Evolutionary conservation across 306 rosid genomes (phyloP).

Genomic region (Acacia confusa): DNA sequence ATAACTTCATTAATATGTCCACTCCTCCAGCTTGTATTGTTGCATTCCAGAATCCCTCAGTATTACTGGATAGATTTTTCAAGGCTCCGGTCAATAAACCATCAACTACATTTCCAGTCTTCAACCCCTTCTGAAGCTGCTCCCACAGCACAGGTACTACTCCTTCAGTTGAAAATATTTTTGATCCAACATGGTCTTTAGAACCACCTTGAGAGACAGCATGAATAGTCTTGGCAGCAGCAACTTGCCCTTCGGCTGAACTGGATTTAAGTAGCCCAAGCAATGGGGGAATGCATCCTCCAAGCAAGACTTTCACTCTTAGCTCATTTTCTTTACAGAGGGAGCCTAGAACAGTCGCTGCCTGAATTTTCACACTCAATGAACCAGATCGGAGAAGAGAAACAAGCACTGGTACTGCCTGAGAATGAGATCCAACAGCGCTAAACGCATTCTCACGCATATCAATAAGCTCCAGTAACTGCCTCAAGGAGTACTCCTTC

Average conservation of each 20-base stretch:
- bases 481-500: slow-evolving; percentile 83
- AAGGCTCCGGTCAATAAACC: slow-evolving; percentile 92
- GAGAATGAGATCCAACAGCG: slow-evolving; percentile 99
- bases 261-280: slow-evolving; percentile 93
- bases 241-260: slow-evolving; percentile 86
- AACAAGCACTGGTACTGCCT: slow-evolving; percentile 99
- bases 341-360: slow-evolving; percentile 94
- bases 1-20: slow-evolving; percentile 82
- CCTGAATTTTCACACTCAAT: slow-evolving; percentile 87
- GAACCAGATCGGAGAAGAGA: slow-evolving; percentile 99
- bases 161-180: slow-evolving; percentile 97
- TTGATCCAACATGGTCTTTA: slow-evolving; percentile 93
- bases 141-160: slow-evolving; percentile 97
- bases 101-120: slow-evolving; percentile 79
- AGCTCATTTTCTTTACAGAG: slow-evolving; percentile 94
- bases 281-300: slow-evolving; percentile 98
- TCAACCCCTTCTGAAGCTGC: slow-evolving; percentile 76
- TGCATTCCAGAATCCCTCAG: slow-evolving; percentile 94
- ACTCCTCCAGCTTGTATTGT: slow-evolving; percentile 91
- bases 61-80: slow-evolving; percentile 85
- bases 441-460: slow-evolving; percentile 94
- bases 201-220: slow-evolving; percentile 97
- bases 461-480: slow-evolving; percentile 81
- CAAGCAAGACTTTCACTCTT: slow-evolving; percentile 95
- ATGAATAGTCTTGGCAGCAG: slow-evolving; percentile 91